Evolutionary conservation across 2,329 filamentous ascomycete genomes (phyloP).

Genomic region (Trichoderma lentiforme): DNA sequence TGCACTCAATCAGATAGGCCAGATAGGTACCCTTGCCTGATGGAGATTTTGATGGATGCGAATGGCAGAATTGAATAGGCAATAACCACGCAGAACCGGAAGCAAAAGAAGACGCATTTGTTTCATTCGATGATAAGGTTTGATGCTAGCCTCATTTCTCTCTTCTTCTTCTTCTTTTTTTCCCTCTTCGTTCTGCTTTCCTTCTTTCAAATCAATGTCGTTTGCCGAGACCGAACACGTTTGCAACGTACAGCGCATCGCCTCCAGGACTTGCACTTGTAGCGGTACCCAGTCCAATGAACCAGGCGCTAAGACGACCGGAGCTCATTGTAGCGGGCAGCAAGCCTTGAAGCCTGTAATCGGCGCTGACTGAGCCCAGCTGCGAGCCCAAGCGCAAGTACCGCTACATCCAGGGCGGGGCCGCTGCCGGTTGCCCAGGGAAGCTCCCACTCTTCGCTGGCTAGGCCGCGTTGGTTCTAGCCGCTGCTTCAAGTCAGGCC

Average conservation of each 20-base stretch:
- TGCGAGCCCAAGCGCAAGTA: not conserved
- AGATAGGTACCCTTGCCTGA: too few relatives aligned
- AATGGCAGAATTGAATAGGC: too few relatives aligned
- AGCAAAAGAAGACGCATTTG: not conserved
- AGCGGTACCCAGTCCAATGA: not conserved
- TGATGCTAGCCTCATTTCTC: not conserved
- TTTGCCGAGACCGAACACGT: not conserved
- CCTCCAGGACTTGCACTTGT: not conserved
- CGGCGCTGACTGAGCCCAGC: not conserved
- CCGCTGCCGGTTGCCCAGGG: not conserved
- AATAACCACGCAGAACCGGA: not conserved
- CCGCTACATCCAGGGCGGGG: not conserved
- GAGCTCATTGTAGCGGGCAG: not conserved
- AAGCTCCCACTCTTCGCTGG: not conserved
- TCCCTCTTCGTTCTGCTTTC: not conserved
- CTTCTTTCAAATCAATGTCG: not conserved
- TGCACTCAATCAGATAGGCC: not conserved
- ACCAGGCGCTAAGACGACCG: not conserved
- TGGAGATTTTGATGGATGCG: too few relatives aligned
- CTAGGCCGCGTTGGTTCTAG: slow-evolving; percentile 14
- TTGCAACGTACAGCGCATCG: not conserved
- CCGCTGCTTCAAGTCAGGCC: not conserved
- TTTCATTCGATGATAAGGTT: not conserved
- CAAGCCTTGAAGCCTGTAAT: not conserved
- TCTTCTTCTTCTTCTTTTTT: not conserved